These are phyloP conservation scores for Aspergillus sp. DNA, from an alignment of 2,329 filamentous ascomycete genomes.

Conservation along the genomic window DNA sequence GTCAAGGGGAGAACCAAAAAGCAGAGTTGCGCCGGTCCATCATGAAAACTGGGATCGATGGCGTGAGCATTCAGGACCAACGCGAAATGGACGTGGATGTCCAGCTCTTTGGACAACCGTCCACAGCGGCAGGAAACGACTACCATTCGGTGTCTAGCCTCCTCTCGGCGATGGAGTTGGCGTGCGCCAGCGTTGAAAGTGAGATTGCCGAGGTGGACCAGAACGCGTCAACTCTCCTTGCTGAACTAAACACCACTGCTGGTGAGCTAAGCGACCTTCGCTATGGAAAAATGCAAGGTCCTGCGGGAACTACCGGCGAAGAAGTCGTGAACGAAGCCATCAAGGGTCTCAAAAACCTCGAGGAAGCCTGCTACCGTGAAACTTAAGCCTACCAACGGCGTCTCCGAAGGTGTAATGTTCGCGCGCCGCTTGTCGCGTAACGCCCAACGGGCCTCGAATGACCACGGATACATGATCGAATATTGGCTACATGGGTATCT, in stretches of 20 bases:
- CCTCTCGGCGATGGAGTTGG: conserved; percentile 66
- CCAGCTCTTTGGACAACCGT: conserved; percentile 59
- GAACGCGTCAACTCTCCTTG: conserved; percentile 60
- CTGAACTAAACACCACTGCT: conserved; percentile 63
- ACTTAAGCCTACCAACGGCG: conserved; percentile 2
- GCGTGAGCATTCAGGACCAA: conserved; percentile 30
- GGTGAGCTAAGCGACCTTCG: conserved; percentile 77
- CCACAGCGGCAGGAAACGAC: conserved; percentile 35
- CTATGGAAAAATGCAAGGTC: conserved; percentile 65
- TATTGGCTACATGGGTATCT: too few species aligned
- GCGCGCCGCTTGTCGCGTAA: too few species aligned
- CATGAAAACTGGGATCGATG: conserved; percentile 31
- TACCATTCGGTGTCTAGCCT: conserved; percentile 63
- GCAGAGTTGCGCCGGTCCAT: conserved; percentile 35
- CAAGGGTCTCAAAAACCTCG: conserved; percentile 62
- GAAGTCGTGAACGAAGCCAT: conserved; percentile 65
- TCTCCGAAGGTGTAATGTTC: too few species aligned
- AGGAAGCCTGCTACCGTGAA: conserved; percentile 57
- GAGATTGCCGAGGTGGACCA: conserved; percentile 65
- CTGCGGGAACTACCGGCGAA: conserved; percentile 51
- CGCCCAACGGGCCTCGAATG: too few species aligned
- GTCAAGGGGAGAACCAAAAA: conserved; percentile 35
- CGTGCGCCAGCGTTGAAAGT: conserved; percentile 62
- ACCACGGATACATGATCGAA: too few species aligned
- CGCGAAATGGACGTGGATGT: conserved; percentile 46